Percentiles rank a stretch among this genome's conserved stretches.
Evolutionary conservation across 495 filamentous ascomycete species (phyloP).

Genomic region (Cercophora samala): DNA sequence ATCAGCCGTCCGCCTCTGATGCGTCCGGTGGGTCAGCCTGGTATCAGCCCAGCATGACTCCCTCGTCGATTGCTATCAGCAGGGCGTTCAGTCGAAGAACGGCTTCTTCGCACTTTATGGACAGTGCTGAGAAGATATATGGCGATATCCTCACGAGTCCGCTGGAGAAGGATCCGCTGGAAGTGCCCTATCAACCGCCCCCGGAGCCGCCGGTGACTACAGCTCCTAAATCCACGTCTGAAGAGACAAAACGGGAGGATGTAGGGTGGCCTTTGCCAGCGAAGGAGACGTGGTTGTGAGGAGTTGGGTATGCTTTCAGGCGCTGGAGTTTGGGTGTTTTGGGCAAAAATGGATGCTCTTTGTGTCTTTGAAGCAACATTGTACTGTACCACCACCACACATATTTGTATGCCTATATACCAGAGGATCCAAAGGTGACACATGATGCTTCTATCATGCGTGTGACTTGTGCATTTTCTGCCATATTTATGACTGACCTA

Average conservation of each 20-base stretch:
- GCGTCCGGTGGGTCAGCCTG: background rate
- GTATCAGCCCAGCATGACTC: background rate
- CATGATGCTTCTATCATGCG: too few species aligned
- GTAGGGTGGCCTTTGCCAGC: constrained; percentile 16
- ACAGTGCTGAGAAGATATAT: constrained; percentile 15
- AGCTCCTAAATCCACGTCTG: background rate
- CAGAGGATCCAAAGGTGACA: too few species aligned
- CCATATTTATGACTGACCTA: too few species aligned
- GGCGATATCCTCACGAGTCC: constrained; percentile 15
- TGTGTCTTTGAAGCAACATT: too few species aligned
- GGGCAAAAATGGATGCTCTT: background rate
- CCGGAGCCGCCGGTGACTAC: background rate
- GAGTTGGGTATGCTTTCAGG: background rate
- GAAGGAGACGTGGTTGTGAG: background rate
- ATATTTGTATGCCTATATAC: too few species aligned
- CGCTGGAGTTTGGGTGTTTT: background rate
- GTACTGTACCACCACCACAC: too few species aligned
- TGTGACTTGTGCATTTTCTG: too few species aligned
- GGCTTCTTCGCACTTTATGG: constrained; percentile 14
- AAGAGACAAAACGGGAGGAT: constrained; percentile 9
- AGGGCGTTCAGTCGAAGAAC: constrained; percentile 2
- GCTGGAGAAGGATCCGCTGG: constrained; percentile 4
- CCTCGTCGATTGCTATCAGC: background rate
- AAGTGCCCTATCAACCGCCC: background rate
- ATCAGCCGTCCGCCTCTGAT: background rate